Percentiles rank a stretch among this genome's conserved stretches.
These are phyloP conservation scores for Fragaria ananassa DNA, from an alignment of 306 rosid species.

Conservation along the genomic window DNA sequence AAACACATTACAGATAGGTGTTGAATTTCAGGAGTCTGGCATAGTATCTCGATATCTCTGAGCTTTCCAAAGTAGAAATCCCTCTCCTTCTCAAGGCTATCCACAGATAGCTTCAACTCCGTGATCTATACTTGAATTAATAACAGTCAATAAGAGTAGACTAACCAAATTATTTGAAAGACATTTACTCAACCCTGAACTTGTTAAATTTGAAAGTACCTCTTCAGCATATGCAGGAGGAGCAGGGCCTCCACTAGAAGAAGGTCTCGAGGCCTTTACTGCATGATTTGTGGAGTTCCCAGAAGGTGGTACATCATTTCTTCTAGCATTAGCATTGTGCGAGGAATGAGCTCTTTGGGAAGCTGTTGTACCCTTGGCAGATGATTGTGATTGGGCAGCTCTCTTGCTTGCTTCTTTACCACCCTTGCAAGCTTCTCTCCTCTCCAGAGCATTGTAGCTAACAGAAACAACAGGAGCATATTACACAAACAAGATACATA, in stretches of 20 bases:
- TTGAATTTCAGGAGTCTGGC: slow-evolving; percentile 81
- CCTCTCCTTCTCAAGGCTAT: slow-evolving; percentile 94
- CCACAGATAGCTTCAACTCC: slow-evolving; percentile 76
- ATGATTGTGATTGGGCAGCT: slow-evolving; percentile 57
- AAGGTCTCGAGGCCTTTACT: slow-evolving; percentile 41
- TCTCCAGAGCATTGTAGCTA: slow-evolving; percentile 84
- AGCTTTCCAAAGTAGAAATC: slow-evolving; percentile 87
- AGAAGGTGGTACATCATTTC: slow-evolving; percentile 48
- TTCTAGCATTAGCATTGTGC: slow-evolving; percentile 60
- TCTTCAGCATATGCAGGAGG: slow-evolving; percentile 59
- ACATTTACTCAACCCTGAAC: not conserved
- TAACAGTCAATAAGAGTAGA: not conserved
- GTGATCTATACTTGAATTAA: slow-evolving; percentile 60
- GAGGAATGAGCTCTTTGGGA: slow-evolving; percentile 56
- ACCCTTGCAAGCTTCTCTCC: slow-evolving; percentile 80
- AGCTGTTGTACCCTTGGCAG: slow-evolving; percentile 49
- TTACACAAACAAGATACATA: not conserved
- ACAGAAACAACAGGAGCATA: not conserved
- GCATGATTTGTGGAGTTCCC: slow-evolving; percentile 47
- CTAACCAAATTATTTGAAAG: not conserved
- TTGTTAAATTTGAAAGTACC: slow-evolving; percentile 32
- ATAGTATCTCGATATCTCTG: slow-evolving; percentile 86
- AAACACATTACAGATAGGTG: slow-evolving; percentile 46
- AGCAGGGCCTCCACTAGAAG: slow-evolving; percentile 44
- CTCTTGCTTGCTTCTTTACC: slow-evolving; percentile 75